Percentiles rank a stretch among this genome's conserved stretches.
Conservation (phyloP, 1,284 basidiomycete species). For the Chiua sp. region DNA sequence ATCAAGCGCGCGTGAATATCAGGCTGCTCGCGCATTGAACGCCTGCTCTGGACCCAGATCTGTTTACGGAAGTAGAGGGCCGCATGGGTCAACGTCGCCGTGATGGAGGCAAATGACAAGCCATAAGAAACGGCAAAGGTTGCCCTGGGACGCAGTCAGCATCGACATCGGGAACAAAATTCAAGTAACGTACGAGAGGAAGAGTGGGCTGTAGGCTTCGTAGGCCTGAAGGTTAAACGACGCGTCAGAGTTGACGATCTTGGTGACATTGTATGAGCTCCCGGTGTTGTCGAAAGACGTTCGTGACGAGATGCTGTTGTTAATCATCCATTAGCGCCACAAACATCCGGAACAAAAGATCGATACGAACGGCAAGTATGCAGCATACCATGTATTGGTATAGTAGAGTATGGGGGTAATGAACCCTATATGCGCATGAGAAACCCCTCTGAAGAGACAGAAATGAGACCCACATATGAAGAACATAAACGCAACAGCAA, state of each 20-base stretch:
- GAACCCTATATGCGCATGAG: slow-evolving; percentile 45
- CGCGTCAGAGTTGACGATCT: slow-evolving; percentile 63
- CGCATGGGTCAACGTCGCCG: slow-evolving; percentile 72
- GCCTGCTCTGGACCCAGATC: slow-evolving; percentile 59
- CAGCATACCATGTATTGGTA: slow-evolving; percentile 65
- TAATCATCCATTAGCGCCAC: background rate
- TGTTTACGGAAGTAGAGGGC: slow-evolving; percentile 71
- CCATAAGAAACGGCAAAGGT: slow-evolving; percentile 76
- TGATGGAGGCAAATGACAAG: slow-evolving; percentile 70
- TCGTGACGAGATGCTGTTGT: slow-evolving; percentile 52
- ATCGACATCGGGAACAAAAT: background rate
- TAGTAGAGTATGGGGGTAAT: slow-evolving; percentile 73
- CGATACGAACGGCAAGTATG: slow-evolving; percentile 52
- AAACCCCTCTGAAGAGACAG: background rate
- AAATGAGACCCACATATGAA: slow-evolving; percentile 56
- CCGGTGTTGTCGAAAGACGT: slow-evolving; percentile 70
- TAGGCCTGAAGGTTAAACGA: slow-evolving; percentile 73
- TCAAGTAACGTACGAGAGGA: slow-evolving; percentile 59
- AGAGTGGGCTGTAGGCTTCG: slow-evolving; percentile 82
- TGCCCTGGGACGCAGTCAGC: slow-evolving; percentile 5
- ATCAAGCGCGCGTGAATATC: slow-evolving; percentile 82
- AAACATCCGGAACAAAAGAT: background rate
- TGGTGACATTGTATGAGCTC: slow-evolving; percentile 65
- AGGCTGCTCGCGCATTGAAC: slow-evolving; percentile 64
- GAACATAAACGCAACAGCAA: slow-evolving; percentile 78